These are phyloP conservation scores for Botrytis cinerea DNA, from an alignment of 2,329 filamentous ascomycete species.

Conservation along the genomic window DNA sequence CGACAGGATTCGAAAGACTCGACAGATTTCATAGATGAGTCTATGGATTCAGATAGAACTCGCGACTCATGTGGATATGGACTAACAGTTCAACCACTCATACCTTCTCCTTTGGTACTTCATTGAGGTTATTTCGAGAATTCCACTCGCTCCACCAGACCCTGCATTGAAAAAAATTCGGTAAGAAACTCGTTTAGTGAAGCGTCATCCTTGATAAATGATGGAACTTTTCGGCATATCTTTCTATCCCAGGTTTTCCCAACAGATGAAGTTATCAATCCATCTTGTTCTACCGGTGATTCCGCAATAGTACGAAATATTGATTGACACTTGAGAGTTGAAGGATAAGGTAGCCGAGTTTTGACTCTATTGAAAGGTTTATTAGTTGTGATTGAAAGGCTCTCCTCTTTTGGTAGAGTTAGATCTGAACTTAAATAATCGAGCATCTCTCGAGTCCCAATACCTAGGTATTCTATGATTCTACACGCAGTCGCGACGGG, in stretches of 20 bases:
- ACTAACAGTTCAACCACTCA: not conserved
- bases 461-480: not conserved
- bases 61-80: conserved; percentile 9
- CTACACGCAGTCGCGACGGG: not conserved
- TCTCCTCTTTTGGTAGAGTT: not conserved
- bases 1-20: not conserved
- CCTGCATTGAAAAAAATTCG: conserved; percentile 13
- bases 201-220: not conserved
- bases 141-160: conserved; percentile 1
- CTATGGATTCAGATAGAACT: not conserved
- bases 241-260: not conserved
- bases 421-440: not conserved
- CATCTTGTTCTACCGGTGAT: not conserved
- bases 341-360: not conserved
- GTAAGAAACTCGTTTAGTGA: not conserved
- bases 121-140: conserved; percentile 11
- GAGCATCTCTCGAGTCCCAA: not conserved
- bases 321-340: not conserved
- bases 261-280: conserved; percentile 5
- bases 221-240: conserved; percentile 12
- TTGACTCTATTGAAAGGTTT: not conserved
- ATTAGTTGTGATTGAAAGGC: not conserved
- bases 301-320: not conserved
- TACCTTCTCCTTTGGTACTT: not conserved
- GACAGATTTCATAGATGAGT: not conserved